Evolutionary conservation across 1,284 basidiomycete genomes (phyloP).

Genomic region (Puccinia triticina): DNA sequence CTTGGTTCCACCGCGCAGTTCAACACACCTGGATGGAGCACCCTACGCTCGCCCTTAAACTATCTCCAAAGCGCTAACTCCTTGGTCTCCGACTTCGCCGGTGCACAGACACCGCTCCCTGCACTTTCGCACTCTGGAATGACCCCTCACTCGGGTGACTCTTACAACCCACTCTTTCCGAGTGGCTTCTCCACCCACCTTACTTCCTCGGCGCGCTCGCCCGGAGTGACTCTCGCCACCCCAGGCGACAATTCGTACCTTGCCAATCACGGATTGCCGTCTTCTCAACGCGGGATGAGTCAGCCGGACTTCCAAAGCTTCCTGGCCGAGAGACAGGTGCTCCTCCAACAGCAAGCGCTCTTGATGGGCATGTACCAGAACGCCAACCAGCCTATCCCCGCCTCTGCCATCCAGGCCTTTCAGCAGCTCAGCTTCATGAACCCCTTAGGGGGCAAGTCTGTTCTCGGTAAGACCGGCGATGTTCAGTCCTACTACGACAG

Average conservation of each 20-base stretch:
- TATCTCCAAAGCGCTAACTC: conserved; percentile 24
- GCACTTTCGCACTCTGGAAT: conserved; percentile 18
- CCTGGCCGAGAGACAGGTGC: conserved; percentile 40
- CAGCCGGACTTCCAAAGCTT: conserved; percentile 32
- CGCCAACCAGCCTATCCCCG: conserved; percentile 2
- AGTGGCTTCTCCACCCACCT: neutral
- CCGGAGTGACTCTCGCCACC: conserved; percentile 7
- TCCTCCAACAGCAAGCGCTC: conserved; percentile 46
- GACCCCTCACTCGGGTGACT: conserved; percentile 26
- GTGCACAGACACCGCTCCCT: conserved; percentile 30
- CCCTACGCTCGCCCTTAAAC: conserved; percentile 8
- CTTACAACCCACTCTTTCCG: conserved; percentile 4
- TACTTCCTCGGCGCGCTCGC: neutral
- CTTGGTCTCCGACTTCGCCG: neutral
- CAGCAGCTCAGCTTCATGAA: conserved; percentile 22
- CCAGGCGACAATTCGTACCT: neutral
- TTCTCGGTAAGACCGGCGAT: neutral
- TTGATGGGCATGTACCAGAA: conserved; percentile 47
- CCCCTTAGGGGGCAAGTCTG: neutral
- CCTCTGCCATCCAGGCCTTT: conserved; percentile 15
- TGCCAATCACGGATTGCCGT: neutral
- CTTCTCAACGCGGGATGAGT: neutral
- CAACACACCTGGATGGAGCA: conserved; percentile 2
- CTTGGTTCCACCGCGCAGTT: neutral
- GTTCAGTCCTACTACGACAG: neutral